Evolutionary conservation across 768 basidiomycete genomes (phyloP), one percentile per base, ranked within the genome.

Genomic region (Podaxis sp.): DNA sequence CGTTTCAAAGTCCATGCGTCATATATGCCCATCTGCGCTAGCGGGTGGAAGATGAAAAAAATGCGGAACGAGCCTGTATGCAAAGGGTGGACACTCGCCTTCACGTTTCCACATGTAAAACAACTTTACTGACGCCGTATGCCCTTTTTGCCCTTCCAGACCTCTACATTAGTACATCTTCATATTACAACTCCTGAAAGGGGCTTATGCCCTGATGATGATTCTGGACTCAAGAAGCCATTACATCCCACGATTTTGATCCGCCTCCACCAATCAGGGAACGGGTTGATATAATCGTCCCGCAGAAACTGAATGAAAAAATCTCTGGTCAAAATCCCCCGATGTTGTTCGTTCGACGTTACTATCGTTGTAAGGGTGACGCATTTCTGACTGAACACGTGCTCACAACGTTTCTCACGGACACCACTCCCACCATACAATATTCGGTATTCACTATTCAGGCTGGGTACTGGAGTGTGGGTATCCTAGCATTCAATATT

Each of bases 41-140:
- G 51, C 18, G 40, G 13, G 16, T 23, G 32, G 21, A 44, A 52
- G 51, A 60, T 60, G 59, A 60, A 60, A 60, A 59, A 28, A 53
- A 60, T 60, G 59, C 37, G 59, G 59, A 44, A 28, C 18, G 40
- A 36, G 56, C 47, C 59, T 60, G 59, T 46, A 23, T 18, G 13
- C 6, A 36, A 58, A 18, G 14, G 28, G 46, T 47, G 46, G 28
- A 5, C 21, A 35, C 40, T 25, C 18, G 32, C 59, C 42, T 59
- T 28, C n/a, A 42, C n/a, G 40, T 16, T 14, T 42, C 51, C 38
- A 60, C 51, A 54, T 54, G 52, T 54, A 48, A 23, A 11, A 11
- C 47, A 48, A 10, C 47, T 23, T 11, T 18, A 11, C 47, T 48
- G 47, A 48, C 23, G 21, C 25, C 47, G 47, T 27, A 27, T 11